Evolutionary conservation across 495 filamentous ascomycete species (phyloP), one percentile per base, ranked within the genome.

Genomic region (Pseudomonodictys pantanalensis): DNA sequence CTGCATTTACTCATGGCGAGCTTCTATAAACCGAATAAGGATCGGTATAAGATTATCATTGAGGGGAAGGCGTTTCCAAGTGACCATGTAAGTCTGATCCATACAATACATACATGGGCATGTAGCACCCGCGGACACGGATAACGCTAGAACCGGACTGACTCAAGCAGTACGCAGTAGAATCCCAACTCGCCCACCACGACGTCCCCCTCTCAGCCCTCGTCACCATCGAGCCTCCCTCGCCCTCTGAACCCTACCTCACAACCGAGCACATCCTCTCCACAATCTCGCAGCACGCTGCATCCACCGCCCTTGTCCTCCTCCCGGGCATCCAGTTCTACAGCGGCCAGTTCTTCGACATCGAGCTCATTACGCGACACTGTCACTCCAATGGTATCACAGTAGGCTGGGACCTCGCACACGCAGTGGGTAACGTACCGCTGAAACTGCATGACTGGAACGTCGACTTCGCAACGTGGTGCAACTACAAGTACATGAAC

Each of bases 381-480:
- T 92, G 92, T 0, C 90, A 89, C 57, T 76, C 78, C 12, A 82
- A 85, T 60, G 85, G 83, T 32, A 89, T 98, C 53, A 75, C 87
- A 30, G 83, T 96, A 33, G 89, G 92, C 52, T 98, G 91, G 91
- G 93, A 98, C 71, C 86, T 97, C 56, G 93, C 93, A 3, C 93
- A 98, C 73, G 93, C 92, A 9, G 90, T 84, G 6, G 93, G 95
- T 28, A 98, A 98, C 72, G 90, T 97, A 3, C 82, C 86, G 10
- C 75, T 97, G 12, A 73, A 78, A 22, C 80, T 98, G 23, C 90
- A 96, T 71, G 87, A 90, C 67, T 97, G 95, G 95, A 82, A 91
- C 52, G 92, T 97, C 25, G 93, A 98, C 72, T 95, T 95, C 56
- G 91, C 93, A 2, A 88, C 80, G n/a, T 98, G 93, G 93, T 98